Conservation (phyloP, 2,329 filamentous ascomycete species). For the Cladosporium austrohemisphaericum region DNA sequence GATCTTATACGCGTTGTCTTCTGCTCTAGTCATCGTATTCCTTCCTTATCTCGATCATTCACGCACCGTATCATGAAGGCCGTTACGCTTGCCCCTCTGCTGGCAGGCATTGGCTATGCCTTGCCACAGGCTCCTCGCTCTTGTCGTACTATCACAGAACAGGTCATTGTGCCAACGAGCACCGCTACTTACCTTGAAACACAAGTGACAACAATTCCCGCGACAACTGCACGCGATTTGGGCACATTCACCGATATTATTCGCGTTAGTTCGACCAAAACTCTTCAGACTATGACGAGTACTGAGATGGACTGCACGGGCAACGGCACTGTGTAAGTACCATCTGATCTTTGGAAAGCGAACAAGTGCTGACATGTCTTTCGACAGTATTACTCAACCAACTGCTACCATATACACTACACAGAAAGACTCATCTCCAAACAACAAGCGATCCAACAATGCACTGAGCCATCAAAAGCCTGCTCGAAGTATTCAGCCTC, state of each 20-base stretch:
- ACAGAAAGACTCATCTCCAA: not conserved
- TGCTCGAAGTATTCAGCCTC: conserved; percentile 18
- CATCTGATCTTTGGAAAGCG: not conserved
- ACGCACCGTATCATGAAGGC: conserved; percentile 21
- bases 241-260: conserved; percentile 28
- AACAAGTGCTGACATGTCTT: too few relatives aligned
- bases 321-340: conserved; percentile 24
- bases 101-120: conserved; percentile 22
- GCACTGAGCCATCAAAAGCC: conserved; percentile 18
- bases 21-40: too few relatives aligned
- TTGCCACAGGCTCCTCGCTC: conserved; percentile 24
- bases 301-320: conserved; percentile 24
- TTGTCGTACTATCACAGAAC: conserved; percentile 27
- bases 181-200: conserved; percentile 30
- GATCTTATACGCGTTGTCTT: too few relatives aligned
- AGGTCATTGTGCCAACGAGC: conserved; percentile 28
- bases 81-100: conserved; percentile 21
- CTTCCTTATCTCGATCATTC: not conserved
- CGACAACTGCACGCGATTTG: conserved; percentile 23
- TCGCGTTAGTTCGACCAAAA: conserved; percentile 28
- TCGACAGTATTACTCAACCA: conserved; percentile 16
- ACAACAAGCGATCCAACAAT: not conserved
- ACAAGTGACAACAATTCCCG: conserved; percentile 23
- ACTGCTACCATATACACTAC: conserved; percentile 26
- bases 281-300: conserved; percentile 27